Base-by-base conservation (phyloP, 352 stramenopile genomes). In the Thalassiosira hispida region DNA sequence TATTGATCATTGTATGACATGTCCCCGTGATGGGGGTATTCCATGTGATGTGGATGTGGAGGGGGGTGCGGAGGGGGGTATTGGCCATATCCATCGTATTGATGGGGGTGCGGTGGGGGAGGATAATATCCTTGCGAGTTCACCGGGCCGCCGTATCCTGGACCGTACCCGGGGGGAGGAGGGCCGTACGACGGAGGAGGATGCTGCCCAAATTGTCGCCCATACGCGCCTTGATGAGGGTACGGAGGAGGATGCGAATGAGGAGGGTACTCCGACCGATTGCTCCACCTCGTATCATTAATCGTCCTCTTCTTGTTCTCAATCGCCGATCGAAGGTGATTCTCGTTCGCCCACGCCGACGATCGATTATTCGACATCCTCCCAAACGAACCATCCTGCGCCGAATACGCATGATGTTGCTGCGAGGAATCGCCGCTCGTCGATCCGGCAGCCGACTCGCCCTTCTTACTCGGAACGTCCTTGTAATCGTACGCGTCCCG, bases 401-500 rank as follows among this genome's bases (percentile, higher is more conserved):
- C 44, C 23, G 63, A 60, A 22, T 27, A n/a, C 46, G 25, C 16
- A 33, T 60, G 63, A 8, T 25, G n/a, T 2, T 29, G 63, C 2
- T 18, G 27, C 7, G 55, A 64, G 29, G 22, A 40, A 64, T 31
- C 46, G 8, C 12, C 18, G 31, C 14, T 25, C n/a, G 27, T n/a
- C 6, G 42, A 12, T 23, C 29, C 53, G 27, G 27, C 42, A 27
- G 23, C 59, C 42, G 25, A 20, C 6, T 25, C 22, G 22, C 9
- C 20, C 55, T 64, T 33, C 51, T 29, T 1, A 1, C 29, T 14
- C 9, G 69, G 59, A 38, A 23, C 59, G 23, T 79, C 71, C 53
- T 63, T 68, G 38, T 84, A 77, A 23, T 79, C 66, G 38, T 77
- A 80, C 22, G 60, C 49, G 20, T 77, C 69, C 49, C 56, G 61